Evolutionary conservation across 306 rosid genomes (phyloP).

Genomic region (Acmispon strigosus): DNA sequence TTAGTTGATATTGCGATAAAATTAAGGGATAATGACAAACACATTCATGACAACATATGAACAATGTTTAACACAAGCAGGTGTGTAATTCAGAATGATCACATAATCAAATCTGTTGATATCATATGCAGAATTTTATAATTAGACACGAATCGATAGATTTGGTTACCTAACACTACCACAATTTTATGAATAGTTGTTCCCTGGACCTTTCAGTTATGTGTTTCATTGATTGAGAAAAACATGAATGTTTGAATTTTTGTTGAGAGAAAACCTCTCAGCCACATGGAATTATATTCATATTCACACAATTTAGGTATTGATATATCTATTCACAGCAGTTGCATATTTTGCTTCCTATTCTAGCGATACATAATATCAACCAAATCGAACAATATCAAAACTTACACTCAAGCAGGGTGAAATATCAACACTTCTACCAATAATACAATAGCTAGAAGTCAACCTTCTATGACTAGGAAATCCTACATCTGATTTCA

Average conservation of each 20-base stretch:
- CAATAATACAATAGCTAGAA: neutral
- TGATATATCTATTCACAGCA: neutral
- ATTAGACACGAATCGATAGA: neutral
- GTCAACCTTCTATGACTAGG: neutral
- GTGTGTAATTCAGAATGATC: constrained; percentile 1
- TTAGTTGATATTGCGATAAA: constrained; percentile 10
- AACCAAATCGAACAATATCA: neutral
- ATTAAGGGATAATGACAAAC: neutral
- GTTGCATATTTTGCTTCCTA: neutral
- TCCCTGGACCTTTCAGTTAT: neutral
- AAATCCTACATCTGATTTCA: neutral
- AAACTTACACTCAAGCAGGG: no score
- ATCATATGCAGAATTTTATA: constrained; percentile 1
- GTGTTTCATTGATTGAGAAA: neutral
- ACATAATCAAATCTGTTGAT: neutral
- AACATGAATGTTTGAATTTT: neutral
- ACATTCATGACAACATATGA: neutral
- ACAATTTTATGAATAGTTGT: neutral
- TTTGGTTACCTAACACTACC: neutral
- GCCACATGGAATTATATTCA: neutral
- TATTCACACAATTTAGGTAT: neutral
- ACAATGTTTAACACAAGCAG: neutral
- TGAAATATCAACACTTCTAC: no score
- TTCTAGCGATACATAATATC: neutral
- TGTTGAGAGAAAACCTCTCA: neutral